Evolutionary conservation across 1,139 yeast species (phyloP).

Genomic region (Saccharomycopsis hybrid): DNA sequence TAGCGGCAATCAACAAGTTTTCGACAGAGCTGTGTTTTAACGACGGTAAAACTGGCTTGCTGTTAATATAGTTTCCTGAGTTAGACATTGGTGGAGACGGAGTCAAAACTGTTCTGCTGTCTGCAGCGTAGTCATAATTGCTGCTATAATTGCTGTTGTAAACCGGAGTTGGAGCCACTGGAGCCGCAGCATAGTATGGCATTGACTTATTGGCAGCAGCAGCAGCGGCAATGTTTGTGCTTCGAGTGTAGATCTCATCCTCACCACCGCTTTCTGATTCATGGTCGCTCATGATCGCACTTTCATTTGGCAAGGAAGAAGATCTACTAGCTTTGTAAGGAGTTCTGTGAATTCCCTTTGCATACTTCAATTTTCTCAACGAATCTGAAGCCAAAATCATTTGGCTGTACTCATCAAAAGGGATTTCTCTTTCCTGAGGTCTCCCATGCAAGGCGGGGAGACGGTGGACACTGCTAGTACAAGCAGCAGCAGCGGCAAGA

Average conservation of each 20-base stretch:
- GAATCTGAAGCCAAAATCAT: slow-evolving; percentile 15
- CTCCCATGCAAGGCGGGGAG: background rate
- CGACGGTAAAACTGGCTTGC: no score
- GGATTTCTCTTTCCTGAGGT: no score
- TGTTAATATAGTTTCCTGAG: no score
- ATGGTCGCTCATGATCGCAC: slow-evolving; percentile 12
- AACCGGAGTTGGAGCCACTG: no score
- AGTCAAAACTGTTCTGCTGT: slow-evolving; percentile 5
- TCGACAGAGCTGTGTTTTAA: slow-evolving; percentile 9
- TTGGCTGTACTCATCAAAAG: slow-evolving; percentile 15
- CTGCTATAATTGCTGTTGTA: no score
- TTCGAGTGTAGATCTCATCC: no score
- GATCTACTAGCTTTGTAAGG: background rate
- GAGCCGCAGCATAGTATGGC: no score
- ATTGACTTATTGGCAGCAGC: no score
- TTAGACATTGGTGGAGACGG: slow-evolving; percentile 12
- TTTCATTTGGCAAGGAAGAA: slow-evolving; percentile 12
- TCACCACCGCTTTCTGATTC: no score
- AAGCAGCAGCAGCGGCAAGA: background rate
- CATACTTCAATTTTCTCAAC: slow-evolving; percentile 14
- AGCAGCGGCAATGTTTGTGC: no score
- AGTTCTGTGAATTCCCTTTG: background rate
- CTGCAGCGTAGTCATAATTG: background rate
- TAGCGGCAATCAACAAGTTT: slow-evolving; percentile 12
- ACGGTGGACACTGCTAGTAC: no score